Evolutionary conservation across 495 filamentous ascomycete genomes (phyloP), one percentile per base, ranked within the genome.

Genomic region (Penicillium dipodomyicola): DNA sequence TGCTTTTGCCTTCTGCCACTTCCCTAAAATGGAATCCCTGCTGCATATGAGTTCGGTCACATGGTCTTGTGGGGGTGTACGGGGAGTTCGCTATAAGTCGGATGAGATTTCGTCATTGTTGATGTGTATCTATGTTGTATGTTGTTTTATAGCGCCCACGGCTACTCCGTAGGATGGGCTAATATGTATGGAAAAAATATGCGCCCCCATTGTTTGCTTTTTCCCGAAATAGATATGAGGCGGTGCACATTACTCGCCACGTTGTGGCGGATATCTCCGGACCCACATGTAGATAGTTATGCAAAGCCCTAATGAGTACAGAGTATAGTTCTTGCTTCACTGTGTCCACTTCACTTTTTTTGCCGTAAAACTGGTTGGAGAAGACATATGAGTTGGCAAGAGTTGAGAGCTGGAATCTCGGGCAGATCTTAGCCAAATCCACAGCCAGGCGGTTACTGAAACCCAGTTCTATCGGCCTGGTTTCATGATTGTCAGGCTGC

Each of bases 1-100:
- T 20, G 41, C 41, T 20, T 14, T 6, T 15, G 3, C 42, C 7
- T 12, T 45, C 48, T 51, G 45, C 47, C 48, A 40, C 32, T 49
- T 22, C 44, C 40, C 29, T 49, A 37, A 56, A 46, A 55, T 45
- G 12, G 20, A 37, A 65, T 54, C 59, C 62, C 60, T 64, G 61
- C 65, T 56, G 65, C 65, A 68, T 68, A 68, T 58, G 52, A 64
- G 49, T 59, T 64, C 49, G 49, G 61, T 68, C 65, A 68, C 65
- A 61, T 68, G 65, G 55, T 65, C 60, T 54, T 11, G 9, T 23
- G 37, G 33, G 51, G 35, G 35, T 37, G 55, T 40, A 44, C 52
- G 15, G 49, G 55, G 45, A 43, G 39, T 29, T 56, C 47, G 48
- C 40, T 37, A 9, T 17, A 7, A 17, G 39, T 44, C 19, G 20